Base-by-base conservation (phyloP, 164 flowering plant genomes). In the Annona squamosa region DNA sequence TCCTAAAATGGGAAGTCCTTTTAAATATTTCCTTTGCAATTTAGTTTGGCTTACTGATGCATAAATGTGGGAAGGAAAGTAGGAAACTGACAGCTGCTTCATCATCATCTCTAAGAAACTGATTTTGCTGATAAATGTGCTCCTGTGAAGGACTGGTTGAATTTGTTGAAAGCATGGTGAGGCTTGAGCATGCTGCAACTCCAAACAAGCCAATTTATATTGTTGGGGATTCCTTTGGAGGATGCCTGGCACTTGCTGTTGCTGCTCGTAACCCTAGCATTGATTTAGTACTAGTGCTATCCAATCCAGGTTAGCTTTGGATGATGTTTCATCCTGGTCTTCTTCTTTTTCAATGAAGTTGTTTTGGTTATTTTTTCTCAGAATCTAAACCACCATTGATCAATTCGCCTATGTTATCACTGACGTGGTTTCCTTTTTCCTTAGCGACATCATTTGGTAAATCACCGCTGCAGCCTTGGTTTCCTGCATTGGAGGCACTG, bases 191-290 rank as follows among this genome's bases (percentile, higher is more conserved):
- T 86, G 81, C 84, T 63, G 75, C 78, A 41, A 71, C 77, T 74
- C 98, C 99, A 74, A 77, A 85, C 56, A 91, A 79, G 77, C 98
- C 97, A 57, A 89, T 95, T 70, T 95, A 95, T 81, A 74, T 95
- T 65, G 87, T 95, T 63, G 98, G 98, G 18, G 98, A 95, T 82
- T 95, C 99, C 47, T 85, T 95, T 76, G 99, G 99, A 62, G 98
- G 97, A 79, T 89, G 92, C 85, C 81, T 95, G 63, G 94, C 97
- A 68, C 97, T 95, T 77, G 91, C 94, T 57, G 85, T 92, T 79
- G 98, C 98, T 74, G 92, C 98, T 73, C 95, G 90, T 66, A 92
- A 90, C 79, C 97, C 98, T 52, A 41, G 77, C n/a, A 85, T 91
- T 72, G 98, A 95, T 76, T 85, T 95, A 26, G 85, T 92, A 10